phyloP scores from a whole-genome alignment of 2,329 filamentous ascomycete species.

The Graphium sp. region DNA sequence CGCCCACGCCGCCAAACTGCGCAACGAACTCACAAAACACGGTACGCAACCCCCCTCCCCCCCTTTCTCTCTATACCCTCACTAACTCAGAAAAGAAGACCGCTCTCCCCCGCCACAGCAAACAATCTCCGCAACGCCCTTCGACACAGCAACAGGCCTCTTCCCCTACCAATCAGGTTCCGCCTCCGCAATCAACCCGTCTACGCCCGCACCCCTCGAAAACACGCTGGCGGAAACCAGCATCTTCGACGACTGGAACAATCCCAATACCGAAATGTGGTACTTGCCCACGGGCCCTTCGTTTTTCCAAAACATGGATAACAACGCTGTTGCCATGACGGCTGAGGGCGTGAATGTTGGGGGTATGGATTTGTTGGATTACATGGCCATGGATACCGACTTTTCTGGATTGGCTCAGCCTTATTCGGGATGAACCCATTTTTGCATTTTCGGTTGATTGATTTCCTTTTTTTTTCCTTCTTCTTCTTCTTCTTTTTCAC shows the following conservation, averaged over 20 bases:
- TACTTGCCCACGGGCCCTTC: conserved; percentile 46
- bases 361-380: conserved; percentile 49
- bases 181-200: conserved; percentile 28
- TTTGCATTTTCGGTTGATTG: neutral
- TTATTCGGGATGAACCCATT: conserved; percentile 1
- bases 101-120: conserved; percentile 14
- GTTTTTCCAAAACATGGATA: conserved; percentile 48
- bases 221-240: conserved; percentile 8
- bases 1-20: conserved; percentile 19
- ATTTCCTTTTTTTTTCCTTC: neutral
- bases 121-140: conserved; percentile 46
- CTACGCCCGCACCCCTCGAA: conserved; percentile 22
- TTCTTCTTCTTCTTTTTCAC: conserved; percentile 1
- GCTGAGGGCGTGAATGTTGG: conserved; percentile 51
- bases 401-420: conserved; percentile 1
- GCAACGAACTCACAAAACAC: conserved; percentile 20
- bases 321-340: conserved; percentile 45
- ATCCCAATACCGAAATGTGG: conserved; percentile 45
- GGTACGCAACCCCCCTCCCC: conserved; percentile 13
- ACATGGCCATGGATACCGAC: conserved; percentile 42
- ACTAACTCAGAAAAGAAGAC: conserved; percentile 18
- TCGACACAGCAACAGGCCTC: conserved; percentile 35
- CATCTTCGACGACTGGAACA: conserved; percentile 38
- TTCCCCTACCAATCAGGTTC: conserved; percentile 34
- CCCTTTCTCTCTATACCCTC: neutral